These are phyloP conservation scores for Huntiella decipiens DNA, from an alignment of 2,329 filamentous ascomycete genomes.

Conservation along the genomic window DNA sequence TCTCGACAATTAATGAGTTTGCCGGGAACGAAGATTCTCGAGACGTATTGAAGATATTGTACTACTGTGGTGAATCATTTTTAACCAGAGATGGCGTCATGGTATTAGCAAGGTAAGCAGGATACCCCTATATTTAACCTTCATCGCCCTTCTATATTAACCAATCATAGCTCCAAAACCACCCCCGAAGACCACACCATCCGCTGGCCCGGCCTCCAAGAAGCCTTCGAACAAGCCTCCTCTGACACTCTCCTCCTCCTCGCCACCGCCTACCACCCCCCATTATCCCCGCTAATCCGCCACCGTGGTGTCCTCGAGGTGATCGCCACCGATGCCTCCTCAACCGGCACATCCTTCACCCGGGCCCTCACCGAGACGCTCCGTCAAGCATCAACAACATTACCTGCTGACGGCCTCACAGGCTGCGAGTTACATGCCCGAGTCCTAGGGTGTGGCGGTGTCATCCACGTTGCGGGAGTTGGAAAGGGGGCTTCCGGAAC, in stretches of 20 bases:
- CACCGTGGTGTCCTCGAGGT: slow-evolving; percentile 36
- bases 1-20: slow-evolving; percentile 31
- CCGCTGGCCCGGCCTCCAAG: slow-evolving; percentile 37
- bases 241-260: slow-evolving; percentile 38
- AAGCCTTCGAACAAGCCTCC: slow-evolving; percentile 34
- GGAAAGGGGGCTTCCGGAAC: slow-evolving; percentile 34
- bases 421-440: slow-evolving; percentile 35
- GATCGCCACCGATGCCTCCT: slow-evolving; percentile 33
- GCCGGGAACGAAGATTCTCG: slow-evolving; percentile 33
- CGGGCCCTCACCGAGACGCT: slow-evolving; percentile 30
- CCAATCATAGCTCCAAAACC: neutral
- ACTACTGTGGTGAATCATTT: slow-evolving; percentile 36
- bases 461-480: slow-evolving; percentile 37
- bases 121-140: no score
- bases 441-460: slow-evolving; percentile 30
- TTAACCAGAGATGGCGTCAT: slow-evolving; percentile 37
- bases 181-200: slow-evolving; percentile 22
- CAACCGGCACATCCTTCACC: slow-evolving; percentile 35
- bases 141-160: neutral
- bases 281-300: slow-evolving; percentile 28
- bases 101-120: slow-evolving; percentile 33
- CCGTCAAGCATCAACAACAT: slow-evolving; percentile 26
- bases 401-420: slow-evolving; percentile 25
- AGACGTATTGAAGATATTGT: slow-evolving; percentile 39
- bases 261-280: slow-evolving; percentile 39